phyloP scores from a whole-genome alignment of 495 filamentous ascomycete species.

The Achaetomiella virescens region DNA sequence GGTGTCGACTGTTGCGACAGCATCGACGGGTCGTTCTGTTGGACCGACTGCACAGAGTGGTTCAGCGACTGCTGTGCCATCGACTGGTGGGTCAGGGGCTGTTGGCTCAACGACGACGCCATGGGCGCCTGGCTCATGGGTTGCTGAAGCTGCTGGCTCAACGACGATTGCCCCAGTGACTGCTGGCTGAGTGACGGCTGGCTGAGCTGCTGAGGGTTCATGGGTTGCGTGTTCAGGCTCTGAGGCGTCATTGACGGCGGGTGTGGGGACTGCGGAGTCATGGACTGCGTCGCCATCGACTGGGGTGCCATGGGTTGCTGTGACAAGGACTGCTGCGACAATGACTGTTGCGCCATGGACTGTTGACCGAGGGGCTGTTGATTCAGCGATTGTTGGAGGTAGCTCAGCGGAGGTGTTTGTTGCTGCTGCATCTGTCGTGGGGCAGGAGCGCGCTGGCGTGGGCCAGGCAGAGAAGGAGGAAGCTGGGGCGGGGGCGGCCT shows the following conservation, averaged over 20 bases:
- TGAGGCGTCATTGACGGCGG: conserved; percentile 19
- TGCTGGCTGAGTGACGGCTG: conserved; percentile 19
- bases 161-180: conserved; percentile 15
- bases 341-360: conserved; percentile 1
- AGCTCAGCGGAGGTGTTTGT: conserved; percentile 17
- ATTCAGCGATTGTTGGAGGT: conserved; percentile 33
- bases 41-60: conserved; percentile 19
- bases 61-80: conserved; percentile 16
- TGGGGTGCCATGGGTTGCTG: conserved; percentile 20
- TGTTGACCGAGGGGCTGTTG: conserved; percentile 19
- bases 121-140: conserved; percentile 18
- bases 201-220: conserved; percentile 18
- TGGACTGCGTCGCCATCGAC: conserved; percentile 18
- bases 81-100: conserved; percentile 15
- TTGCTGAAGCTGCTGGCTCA: conserved; percentile 21
- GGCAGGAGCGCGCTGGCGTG: conserved; percentile 33
- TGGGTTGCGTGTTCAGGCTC: conserved; percentile 11
- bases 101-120: conserved; percentile 13
- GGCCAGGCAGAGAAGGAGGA: conserved; percentile 32
- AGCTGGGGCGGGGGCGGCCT: conserved; percentile 29
- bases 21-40: conserved; percentile 29
- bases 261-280: conserved; percentile 18
- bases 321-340: not conserved
- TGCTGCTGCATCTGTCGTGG: conserved; percentile 31
- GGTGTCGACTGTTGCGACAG: conserved; percentile 25